Base-by-base conservation (phyloP, 345 rosid species). In the Firmiana major region DNA sequence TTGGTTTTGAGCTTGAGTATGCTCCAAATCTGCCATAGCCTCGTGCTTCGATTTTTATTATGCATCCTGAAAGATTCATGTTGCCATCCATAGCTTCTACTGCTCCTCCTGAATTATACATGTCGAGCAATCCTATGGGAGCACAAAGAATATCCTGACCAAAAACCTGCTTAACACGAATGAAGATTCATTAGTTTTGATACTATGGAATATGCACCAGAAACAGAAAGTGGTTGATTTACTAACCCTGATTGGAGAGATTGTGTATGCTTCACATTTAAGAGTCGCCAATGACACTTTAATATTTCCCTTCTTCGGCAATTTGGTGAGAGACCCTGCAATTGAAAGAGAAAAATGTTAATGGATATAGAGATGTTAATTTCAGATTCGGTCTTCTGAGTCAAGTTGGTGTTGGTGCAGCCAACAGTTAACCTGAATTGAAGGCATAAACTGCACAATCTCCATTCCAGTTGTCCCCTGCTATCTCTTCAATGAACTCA, bases 91-190 rank as follows among this genome's bases (percentile, higher is more conserved):
- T 34, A 64, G 82, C 82, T 79, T 87, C 87, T 12, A 90, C 77
- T n/a, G 91, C 90, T 83, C 96, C 93, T 73, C 89, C 89, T 2
- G 92, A 87, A 65, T 89, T 86, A 75, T 82, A 87, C 91, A 87
- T 88, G 75, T 88, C 87, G 2, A 75, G 76, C 79, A 89, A 79
- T 24, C 92, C 92, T 73, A 89, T 78, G 19, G 92, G 86, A 22
- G 86, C 88, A 72, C 85, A 85, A 12, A 22, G 77, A 59, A 59
- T 73, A 74, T 82, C 77, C 63, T 79, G 63, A 59, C 85, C 80
- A 53, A 78, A 83, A n/a, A 68, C 84, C 87, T 91, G 86, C 45
- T 48, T 70, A 21, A 77, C 22, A 69, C 11, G 70, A 48, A 48
- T 21, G 36, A 17, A 21, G 40, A 49, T 49, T 6, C 63, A 8